phyloP scores from a whole-genome alignment of 129 eudicot species.

The Saposhnikovia divaricata region DNA sequence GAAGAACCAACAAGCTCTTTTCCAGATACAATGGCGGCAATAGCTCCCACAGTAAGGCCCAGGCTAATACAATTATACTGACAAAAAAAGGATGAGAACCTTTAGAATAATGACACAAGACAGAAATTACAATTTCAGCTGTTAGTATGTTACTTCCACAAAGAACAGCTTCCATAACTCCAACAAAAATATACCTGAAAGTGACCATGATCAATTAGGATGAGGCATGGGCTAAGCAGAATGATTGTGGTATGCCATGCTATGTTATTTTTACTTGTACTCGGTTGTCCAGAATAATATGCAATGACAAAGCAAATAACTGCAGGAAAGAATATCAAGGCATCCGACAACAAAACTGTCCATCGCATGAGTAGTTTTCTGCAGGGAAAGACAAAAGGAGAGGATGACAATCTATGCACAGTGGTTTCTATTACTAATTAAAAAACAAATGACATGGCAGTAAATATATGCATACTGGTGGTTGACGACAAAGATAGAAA shows the following conservation, averaged over 20 bases:
- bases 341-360: slow-evolving; percentile 89
- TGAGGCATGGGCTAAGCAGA: slow-evolving; percentile 79
- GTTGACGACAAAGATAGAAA: not conserved
- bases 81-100: not conserved
- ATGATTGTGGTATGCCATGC: slow-evolving; percentile 74
- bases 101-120: not conserved
- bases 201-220: slow-evolving; percentile 96
- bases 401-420: slow-evolving; percentile 17
- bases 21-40: slow-evolving; percentile 43
- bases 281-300: slow-evolving; percentile 28
- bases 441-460: not conserved
- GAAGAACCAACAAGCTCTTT: slow-evolving; percentile 46
- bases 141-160: not conserved
- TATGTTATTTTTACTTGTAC: slow-evolving; percentile 28
- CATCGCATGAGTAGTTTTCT: slow-evolving; percentile 98
- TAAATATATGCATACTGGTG: not conserved
- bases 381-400: slow-evolving; percentile 27
- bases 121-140: not conserved
- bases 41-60: slow-evolving; percentile 63
- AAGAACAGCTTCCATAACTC: not conserved
- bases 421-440: slow-evolving; percentile 3
- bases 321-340: slow-evolving; percentile 91
- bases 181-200: slow-evolving; percentile 55
- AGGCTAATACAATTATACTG: slow-evolving; percentile 91
- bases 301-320: slow-evolving; percentile 55